These are phyloP conservation scores for Silene uniflora DNA, from an alignment of 148 eudicot species.

Conservation along the genomic window DNA sequence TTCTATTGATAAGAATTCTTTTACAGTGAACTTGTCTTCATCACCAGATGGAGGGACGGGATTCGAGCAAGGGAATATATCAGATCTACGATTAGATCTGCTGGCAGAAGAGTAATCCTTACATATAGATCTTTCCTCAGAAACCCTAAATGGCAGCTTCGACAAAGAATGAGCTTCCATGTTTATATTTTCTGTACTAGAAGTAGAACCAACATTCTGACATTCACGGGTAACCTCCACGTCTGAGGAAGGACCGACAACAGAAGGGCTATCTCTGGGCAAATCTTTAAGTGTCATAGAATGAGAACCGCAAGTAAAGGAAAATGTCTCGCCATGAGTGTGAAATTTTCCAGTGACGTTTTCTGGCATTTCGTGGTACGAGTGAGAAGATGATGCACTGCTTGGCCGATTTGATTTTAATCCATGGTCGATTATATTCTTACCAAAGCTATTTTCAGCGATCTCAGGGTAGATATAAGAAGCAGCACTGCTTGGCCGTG, in stretches of 20 bases:
- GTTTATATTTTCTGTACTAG: slow-evolving; percentile 25
- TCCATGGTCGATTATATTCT: slow-evolving; percentile 19
- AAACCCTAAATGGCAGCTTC: slow-evolving; percentile 18
- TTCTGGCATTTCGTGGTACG: slow-evolving; percentile 36
- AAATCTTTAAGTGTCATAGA: slow-evolving; percentile 32
- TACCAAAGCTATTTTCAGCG: slow-evolving; percentile 22
- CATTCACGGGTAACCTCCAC: slow-evolving; percentile 25
- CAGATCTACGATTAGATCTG: slow-evolving; percentile 32
- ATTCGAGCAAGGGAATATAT: slow-evolving; percentile 36
- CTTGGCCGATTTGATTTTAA: slow-evolving; percentile 21
- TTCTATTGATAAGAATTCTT: slow-evolving; percentile 50
- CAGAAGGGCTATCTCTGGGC: slow-evolving; percentile 16
- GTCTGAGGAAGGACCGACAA: slow-evolving; percentile 26
- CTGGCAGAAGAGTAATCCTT: slow-evolving; percentile 35
- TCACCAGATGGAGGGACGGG: slow-evolving; percentile 36
- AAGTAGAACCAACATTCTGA: slow-evolving; percentile 24
- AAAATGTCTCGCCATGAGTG: slow-evolving; percentile 32
- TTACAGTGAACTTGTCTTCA: slow-evolving; percentile 76
- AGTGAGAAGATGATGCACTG: slow-evolving; percentile 33
- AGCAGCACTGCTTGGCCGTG: slow-evolving; percentile 35
- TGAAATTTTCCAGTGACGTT: slow-evolving; percentile 21
- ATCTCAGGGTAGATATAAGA: slow-evolving; percentile 42
- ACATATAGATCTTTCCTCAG: slow-evolving; percentile 29
- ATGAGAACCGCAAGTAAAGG: slow-evolving; percentile 35
- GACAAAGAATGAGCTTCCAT: slow-evolving; percentile 18